These are phyloP conservation scores for Marasmius sp. DNA, from an alignment of 1,284 basidiomycete genomes.

Conservation along the genomic window DNA sequence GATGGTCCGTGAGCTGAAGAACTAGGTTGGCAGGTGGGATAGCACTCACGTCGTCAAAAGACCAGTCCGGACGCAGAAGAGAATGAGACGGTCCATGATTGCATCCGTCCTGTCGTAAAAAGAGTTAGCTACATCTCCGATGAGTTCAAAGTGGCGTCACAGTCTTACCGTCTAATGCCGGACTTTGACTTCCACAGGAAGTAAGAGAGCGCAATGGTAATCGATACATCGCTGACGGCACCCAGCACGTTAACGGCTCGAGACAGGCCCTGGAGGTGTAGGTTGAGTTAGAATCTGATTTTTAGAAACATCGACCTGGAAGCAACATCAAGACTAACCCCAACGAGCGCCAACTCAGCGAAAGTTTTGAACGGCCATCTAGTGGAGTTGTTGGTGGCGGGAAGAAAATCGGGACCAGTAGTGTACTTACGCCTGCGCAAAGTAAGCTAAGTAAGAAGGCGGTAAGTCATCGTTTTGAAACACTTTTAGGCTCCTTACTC, in stretches of 20 bases:
- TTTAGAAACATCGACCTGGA: not conserved
- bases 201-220: not conserved
- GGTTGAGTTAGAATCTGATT: not conserved
- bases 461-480: not conserved
- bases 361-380: constrained; percentile 1
- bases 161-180: not conserved
- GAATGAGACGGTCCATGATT: constrained; percentile 1
- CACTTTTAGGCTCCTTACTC: not conserved
- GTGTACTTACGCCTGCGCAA: not conserved
- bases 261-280: not conserved
- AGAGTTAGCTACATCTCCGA: not conserved
- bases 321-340: not conserved
- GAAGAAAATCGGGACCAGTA: not conserved
- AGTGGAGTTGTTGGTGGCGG: not conserved
- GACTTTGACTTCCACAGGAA: constrained; percentile 1
- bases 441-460: not conserved
- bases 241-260: constrained; percentile 1
- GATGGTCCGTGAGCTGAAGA: not conserved
- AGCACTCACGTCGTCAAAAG: not conserved
- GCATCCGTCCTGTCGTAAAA: not conserved
- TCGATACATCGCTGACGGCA: not conserved
- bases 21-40: no score
- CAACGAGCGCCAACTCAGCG: not conserved
- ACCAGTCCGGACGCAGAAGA: not conserved
- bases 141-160: no score